A percentile compares a stretch with the other conserved stretches of the same genome.
Conservation (phyloP, 345 rosid genomes). For the Eucalyptus cladocalyx region DNA sequence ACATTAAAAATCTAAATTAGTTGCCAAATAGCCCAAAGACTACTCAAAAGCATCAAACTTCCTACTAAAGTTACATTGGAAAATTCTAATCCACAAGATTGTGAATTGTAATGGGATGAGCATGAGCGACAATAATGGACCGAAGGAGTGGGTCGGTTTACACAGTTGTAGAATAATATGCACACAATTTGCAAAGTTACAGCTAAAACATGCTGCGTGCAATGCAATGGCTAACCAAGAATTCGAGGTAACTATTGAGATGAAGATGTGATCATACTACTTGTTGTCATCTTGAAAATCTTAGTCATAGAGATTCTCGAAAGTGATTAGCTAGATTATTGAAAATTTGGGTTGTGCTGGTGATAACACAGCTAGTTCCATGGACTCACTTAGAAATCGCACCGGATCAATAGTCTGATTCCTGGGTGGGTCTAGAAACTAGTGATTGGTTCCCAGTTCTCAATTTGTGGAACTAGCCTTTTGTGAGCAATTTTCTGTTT, state of each 20-base stretch:
- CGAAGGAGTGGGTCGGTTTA: not conserved
- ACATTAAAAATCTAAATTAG: too few species aligned
- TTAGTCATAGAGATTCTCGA: not conserved
- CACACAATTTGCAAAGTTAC: not conserved
- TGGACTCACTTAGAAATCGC: too few species aligned
- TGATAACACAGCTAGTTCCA: too few species aligned
- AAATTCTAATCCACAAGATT: not conserved
- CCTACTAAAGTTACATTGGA: not conserved
- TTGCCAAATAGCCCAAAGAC: not conserved
- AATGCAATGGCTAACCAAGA: not conserved
- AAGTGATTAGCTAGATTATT: not conserved
- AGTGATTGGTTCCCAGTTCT: too few species aligned
- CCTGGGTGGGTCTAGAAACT: too few species aligned
- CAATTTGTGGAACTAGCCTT: too few species aligned
- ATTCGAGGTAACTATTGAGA: not conserved
- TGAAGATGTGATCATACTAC: too few species aligned
- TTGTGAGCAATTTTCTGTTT: too few species aligned
- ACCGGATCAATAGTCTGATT: accelerated
- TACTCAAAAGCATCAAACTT: not conserved
- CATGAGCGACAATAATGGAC: not conserved
- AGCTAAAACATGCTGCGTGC: not conserved
- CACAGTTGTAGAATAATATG: not conserved
- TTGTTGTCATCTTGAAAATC: conserved; percentile 29
- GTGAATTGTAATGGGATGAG: not conserved
- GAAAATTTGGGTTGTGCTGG: too few species aligned